Evolutionary conservation across 2,329 filamentous ascomycete species (phyloP), one percentile per base, ranked within the genome.

Genomic region (Scedosporium dehoogii): DNA sequence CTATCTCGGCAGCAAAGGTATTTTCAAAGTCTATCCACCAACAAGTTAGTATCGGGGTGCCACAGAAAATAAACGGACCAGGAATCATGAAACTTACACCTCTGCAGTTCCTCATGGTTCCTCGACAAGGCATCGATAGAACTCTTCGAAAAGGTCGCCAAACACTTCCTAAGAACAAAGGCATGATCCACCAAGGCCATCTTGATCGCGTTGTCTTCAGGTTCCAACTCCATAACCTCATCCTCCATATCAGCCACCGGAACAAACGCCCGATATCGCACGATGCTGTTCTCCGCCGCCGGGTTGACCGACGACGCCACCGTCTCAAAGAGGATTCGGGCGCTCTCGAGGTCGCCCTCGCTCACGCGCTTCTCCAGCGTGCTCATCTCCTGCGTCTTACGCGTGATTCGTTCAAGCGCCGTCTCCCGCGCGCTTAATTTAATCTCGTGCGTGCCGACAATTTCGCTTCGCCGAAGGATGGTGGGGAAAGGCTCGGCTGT

Each of bases 401-500:
- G 86, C 68, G 91, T 88, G 38, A 94, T 93, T 16, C 93, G 87
- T 72, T 97, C 93, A 64, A 97, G 80, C 0, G 89, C 93, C n/a
- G 91, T 92, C 73, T 97, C 89, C 63, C 94, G 79, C 6, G 92
- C 86, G 38, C 83, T 83, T 27, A 97, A 79, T 10, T 81, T 81
- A 18, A 91, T 73, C 58, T 88, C 86, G 18, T 87, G 83, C 1
- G 83, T 80, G 6, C 84, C 79, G 14, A 96, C 76, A 64, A 97
- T 89, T 75, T 97, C 92, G 68, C 91, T 96, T 62, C 92, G 85
- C 38, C 91, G 85, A 27, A 97, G 78, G 58, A 97, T 96, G 1
- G 92, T 97, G 0, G 93, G 94, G 76, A 97, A 97, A 0, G 87
- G 76, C 69, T 97, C 92, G 0, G 87, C 87, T 0, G 92, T 93